These are phyloP conservation scores for Pulveroboletus ravenelii DNA, from an alignment of 768 basidiomycete species.

Conservation along the genomic window DNA sequence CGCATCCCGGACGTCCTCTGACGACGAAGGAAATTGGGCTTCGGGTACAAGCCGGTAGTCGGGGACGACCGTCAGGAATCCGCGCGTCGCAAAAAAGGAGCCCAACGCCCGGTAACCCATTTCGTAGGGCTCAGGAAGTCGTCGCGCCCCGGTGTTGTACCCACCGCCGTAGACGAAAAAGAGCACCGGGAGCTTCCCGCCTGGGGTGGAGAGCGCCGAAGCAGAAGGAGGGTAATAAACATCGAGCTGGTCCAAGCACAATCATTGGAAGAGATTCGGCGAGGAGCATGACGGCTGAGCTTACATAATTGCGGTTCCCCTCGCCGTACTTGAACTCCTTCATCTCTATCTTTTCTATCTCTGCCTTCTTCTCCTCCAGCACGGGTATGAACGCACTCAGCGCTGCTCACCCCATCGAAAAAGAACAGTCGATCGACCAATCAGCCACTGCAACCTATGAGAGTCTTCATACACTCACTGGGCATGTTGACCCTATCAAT, in stretches of 20 bases:
- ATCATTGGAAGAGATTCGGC: not conserved
- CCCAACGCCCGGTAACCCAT: conserved; percentile 55
- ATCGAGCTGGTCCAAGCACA: conserved; percentile 44
- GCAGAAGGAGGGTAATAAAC: conserved; percentile 52
- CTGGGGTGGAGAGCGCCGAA: conserved; percentile 18
- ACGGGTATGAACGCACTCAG: conserved; percentile 45
- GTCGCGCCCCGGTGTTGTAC: conserved; percentile 49
- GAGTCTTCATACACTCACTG: conserved; percentile 26
- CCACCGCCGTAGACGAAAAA: conserved; percentile 70
- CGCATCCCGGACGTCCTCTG: conserved; percentile 58
- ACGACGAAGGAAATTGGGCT: conserved; percentile 50
- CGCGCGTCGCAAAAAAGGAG: conserved; percentile 55
- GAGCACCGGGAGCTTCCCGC: conserved; percentile 42
- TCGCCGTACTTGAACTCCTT: conserved; percentile 56
- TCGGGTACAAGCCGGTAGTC: conserved; percentile 64
- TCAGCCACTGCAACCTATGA: conserved; percentile 1
- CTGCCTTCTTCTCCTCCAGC: conserved; percentile 41
- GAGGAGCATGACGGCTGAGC: not conserved
- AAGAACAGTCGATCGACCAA: conserved; percentile 1
- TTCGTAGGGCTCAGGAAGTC: conserved; percentile 41
- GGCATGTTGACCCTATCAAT: conserved; percentile 31
- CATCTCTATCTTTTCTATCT: conserved; percentile 45
- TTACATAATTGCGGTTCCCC: conserved; percentile 37
- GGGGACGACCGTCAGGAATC: conserved; percentile 60
- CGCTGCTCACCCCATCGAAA: conserved; percentile 32